Evolutionary conservation across 2,329 filamentous ascomycete species (phyloP), one percentile per base, ranked within the genome.

Genomic region (Claviceps cyperi): DNA sequence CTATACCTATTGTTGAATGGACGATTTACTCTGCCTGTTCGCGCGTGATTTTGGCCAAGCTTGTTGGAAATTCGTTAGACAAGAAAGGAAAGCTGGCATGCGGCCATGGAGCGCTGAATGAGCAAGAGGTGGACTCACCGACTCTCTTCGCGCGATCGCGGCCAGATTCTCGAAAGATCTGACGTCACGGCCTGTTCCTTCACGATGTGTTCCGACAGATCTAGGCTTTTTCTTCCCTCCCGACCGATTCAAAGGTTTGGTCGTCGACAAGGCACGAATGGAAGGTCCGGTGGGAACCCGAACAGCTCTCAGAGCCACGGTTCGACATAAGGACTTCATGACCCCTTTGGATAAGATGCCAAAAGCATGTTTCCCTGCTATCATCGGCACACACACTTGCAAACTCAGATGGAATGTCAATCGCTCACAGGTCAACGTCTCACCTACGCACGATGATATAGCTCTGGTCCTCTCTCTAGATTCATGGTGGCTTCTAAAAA

Each of bases 11-110:
- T 57, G 15, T 43, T 50, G 48, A 51, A 21, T 39, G 60, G 58
- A 7, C 62, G 54, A 5, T 62, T 57, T 15, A 66, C 44, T 24
- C 64, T 61, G 19, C 62, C 58, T 22, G 58, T 59, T n/a, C 62
- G 63, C 47, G 67, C 64, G 54, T 66, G 63, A 6, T 62, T 63
- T 21, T 63, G 57, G 48, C 60, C 60, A 37, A 63, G 56, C 64
- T 67, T 43, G 17, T 17, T 8, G 11, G 35, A 15, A 14, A 28
- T 37, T 4, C 13, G 41, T 51, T 39, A 51, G 50, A 24, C 22
- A 46, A 17, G 14, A 41, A 14, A 32, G 4, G 28, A 32, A 11
- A 32, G 28, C 28, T 32, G 28, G 9, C 28, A 32, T 32, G 28
- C 9, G 28, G 9, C 28, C 28, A 32, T 32, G 28, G 28, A 32